Evolutionary conservation across 306 rosid genomes (phyloP), one percentile per base, ranked within the genome.

Genomic region (Dalbergia cultrata): DNA sequence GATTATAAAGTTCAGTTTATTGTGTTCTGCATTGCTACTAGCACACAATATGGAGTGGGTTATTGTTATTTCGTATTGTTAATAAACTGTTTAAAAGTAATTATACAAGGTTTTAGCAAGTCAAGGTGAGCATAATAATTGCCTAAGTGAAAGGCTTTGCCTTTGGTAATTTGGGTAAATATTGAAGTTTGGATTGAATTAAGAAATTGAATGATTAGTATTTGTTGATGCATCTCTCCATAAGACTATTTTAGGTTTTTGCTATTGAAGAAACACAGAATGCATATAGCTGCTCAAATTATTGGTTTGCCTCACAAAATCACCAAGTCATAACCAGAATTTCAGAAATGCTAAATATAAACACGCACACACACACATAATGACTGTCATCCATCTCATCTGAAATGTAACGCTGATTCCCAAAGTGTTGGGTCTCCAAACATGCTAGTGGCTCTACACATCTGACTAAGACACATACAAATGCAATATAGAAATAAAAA

Each of bases 1-100:
- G 62, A 44, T 19, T 4, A 70, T 49, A 21, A 7, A 54, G 41
- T 26, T 62, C 77, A 50, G 19, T 13, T 41, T 76, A 5, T 60
- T 47, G 77, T 47, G 35, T 76, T 82, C 67, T 82, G 78, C 63
- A 31, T 41, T 41, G 18, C 21, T 47, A 39, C 44, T 62, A 44
- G 53, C 77, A 62, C 16, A 17, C 31, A 26, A 8, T 39, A 37
- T 9, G 35, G 63, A 54, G 3, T 18, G 45, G 5, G 33, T 7
- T 9, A 6, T 37, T 16, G 44, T 41, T 13, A 43, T 45, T 50
- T 62, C 39, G n/a, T 19, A 21, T 19, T 34, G n/a, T 8, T 60
- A 37, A n/a, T 60, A 22, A n/a, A 3, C 7, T 31, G 8, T 67
- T 73, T 14, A 3, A 41, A 62, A 35, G 21, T 39, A 50, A 57